Percentiles rank a stretch among this genome's conserved stretches.
Evolutionary conservation across 257 asterid species (phyloP).

Genomic region (Craterostigma plantagineum): DNA sequence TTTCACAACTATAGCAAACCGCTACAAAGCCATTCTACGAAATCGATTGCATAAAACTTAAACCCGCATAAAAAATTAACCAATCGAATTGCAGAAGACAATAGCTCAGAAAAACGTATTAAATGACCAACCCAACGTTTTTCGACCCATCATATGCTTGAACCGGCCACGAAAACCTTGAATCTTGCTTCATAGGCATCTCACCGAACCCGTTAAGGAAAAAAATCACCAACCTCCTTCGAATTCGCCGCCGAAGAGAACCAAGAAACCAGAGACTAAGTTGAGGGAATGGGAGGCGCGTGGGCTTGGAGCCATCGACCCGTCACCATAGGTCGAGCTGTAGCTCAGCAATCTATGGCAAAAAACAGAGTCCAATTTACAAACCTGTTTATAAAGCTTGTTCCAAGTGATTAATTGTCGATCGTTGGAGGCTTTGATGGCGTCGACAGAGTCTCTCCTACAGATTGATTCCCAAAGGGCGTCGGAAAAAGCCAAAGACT

Average conservation of each 20-base stretch:
- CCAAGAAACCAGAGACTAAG: slow-evolving; percentile 47
- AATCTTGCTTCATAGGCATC: too few relatives aligned
- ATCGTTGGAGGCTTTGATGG: slow-evolving; percentile 16
- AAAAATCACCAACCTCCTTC: slow-evolving; percentile 51
- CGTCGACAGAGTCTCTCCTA: slow-evolving; percentile 51
- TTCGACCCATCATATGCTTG: too few relatives aligned
- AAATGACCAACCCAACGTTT: too few relatives aligned
- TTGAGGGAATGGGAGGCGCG: slow-evolving; percentile 92
- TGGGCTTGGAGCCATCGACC: slow-evolving; percentile 27
- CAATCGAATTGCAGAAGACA: too few relatives aligned
- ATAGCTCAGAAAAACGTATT: too few relatives aligned
- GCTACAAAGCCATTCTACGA: too few relatives aligned
- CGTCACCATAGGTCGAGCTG: slow-evolving; percentile 13
- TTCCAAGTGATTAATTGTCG: slow-evolving; percentile 30
- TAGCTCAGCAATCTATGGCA: slow-evolving; percentile 27
- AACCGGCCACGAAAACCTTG: too few relatives aligned
- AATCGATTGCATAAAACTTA: too few relatives aligned
- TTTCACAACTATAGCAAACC: too few relatives aligned
- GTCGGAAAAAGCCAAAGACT: slow-evolving; percentile 47
- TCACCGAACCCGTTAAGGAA: too few relatives aligned
- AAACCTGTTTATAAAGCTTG: slow-evolving; percentile 50
- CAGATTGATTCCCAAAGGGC: slow-evolving; percentile 73
- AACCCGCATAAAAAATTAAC: too few relatives aligned
- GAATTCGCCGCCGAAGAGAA: slow-evolving; percentile 87
- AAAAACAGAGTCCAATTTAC: slow-evolving; percentile 36